Base-by-base conservation (phyloP, 495 filamentous ascomycete species). In the Penicillium dipodomyicola region DNA sequence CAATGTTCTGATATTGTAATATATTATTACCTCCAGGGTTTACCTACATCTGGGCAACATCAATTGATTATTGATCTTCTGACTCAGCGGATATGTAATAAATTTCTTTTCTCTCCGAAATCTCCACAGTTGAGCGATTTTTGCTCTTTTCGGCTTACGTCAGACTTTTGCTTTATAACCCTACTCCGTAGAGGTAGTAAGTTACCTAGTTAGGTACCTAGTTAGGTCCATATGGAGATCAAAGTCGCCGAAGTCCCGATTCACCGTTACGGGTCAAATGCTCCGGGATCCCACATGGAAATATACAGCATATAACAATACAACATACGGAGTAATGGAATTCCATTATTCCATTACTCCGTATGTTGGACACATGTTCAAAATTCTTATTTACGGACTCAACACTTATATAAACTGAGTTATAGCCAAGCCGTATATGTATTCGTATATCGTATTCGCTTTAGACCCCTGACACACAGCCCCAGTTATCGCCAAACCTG, bases 161-260 rank as follows among this genome's bases (percentile, higher is more conserved):
- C 44, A 55, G 37, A 39, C 41, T n/a, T 17, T 11, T 35, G 29
- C 35, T 44, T 22, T 49, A 39, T 19, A 29, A 29, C 27, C 27
- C 27, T 20, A n/a, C n/a, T n/a, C n/a, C n/a, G n/a, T n/a, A n/a
- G n/a, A n/a, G n/a, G n/a, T n/a, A n/a, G n/a, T n/a, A n/a, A n/a
- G n/a, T n/a, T n/a, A n/a, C n/a, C n/a, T n/a, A n/a, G n/a, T n/a
- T n/a, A n/a, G n/a, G n/a, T n/a, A n/a, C n/a, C n/a, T n/a, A n/a
- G n/a, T n/a, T n/a, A n/a, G n/a, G n/a, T n/a, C n/a, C n/a, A n/a
- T n/a, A n/a, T 20, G 27, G 27, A 29, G 27, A 29, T 29, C 9
- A 59, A 54, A 55, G 15, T 52, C 14, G 54, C 65, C 65, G 63
- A 65, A 52, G 39, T 57, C 56, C 66, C 66, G 61, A 61, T 35